Conservation (phyloP, 2,329 filamentous ascomycete genomes). For the Colletotrichum salicis region DNA sequence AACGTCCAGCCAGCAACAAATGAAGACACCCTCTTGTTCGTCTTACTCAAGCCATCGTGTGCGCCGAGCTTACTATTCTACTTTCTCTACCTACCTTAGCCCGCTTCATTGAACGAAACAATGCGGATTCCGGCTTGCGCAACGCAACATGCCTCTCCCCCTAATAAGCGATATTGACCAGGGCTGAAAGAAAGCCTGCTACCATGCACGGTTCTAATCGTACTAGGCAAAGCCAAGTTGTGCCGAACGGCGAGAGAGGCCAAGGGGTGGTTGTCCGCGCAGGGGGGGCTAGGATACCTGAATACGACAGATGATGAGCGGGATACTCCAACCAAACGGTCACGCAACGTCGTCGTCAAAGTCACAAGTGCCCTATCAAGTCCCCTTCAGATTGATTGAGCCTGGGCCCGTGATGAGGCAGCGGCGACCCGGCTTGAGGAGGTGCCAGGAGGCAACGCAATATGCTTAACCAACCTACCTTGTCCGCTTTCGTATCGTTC, state of each 20-base stretch:
- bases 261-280: constrained; percentile 2
- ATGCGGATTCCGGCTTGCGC: constrained; percentile 3
- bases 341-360: constrained; percentile 24
- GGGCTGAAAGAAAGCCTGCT: constrained; percentile 18
- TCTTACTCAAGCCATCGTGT: constrained; percentile 15
- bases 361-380: constrained; percentile 15
- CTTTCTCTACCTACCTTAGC: neutral
- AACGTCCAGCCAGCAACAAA: constrained; percentile 11
- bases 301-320: constrained; percentile 17
- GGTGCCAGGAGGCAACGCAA: constrained; percentile 22
- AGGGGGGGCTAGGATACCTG: constrained; percentile 9
- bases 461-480: constrained; percentile 29
- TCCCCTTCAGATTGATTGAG: constrained; percentile 25
- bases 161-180: constrained; percentile 5
- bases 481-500: constrained; percentile 20
- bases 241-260: neutral
- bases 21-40: constrained; percentile 29
- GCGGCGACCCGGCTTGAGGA: neutral
- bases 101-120: constrained; percentile 5
- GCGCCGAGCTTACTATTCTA: neutral
- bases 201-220: neutral
- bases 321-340: constrained; percentile 22
- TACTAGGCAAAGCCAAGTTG: constrained; percentile 6
- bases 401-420: constrained; percentile 1
- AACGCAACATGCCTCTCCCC: constrained; percentile 3